Conservation (phyloP, 1,284 basidiomycete species). For the Puccinia novopanici region DNA sequence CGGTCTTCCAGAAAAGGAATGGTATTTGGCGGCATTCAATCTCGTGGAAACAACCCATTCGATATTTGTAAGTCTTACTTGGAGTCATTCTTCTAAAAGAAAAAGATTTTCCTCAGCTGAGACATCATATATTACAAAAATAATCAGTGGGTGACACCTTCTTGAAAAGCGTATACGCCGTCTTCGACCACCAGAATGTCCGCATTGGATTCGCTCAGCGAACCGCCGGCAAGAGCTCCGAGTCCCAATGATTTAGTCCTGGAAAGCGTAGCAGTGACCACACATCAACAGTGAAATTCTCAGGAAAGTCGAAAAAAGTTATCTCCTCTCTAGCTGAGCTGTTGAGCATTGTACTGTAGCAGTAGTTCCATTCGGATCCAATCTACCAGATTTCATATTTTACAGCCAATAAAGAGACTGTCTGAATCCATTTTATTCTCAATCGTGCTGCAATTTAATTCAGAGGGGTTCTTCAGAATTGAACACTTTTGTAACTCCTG, state of each 20-base stretch:
- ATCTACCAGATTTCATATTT: background rate
- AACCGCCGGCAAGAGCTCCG: background rate
- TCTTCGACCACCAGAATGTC: constrained; percentile 58
- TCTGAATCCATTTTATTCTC: background rate
- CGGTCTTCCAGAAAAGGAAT: constrained; percentile 55
- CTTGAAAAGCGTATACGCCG: constrained; percentile 61
- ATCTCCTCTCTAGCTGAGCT: background rate
- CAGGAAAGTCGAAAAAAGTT: constrained; percentile 1
- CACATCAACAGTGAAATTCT: constrained; percentile 3
- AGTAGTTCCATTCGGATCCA: background rate
- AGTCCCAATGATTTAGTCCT: background rate
- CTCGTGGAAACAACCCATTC: constrained; percentile 59
- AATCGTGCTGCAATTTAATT: background rate
- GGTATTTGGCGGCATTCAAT: constrained; percentile 61
- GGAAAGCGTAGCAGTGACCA: background rate
- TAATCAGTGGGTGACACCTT: constrained; percentile 55
- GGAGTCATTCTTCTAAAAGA: background rate
- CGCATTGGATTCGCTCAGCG: constrained; percentile 49
- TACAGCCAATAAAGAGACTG: background rate
- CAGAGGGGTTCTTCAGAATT: background rate
- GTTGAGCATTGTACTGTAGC: background rate
- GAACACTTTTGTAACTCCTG: background rate
- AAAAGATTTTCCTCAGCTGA: background rate
- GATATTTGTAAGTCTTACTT: constrained; percentile 61
- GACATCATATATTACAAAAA: background rate